Evolutionary conservation across 2,329 filamentous ascomycete genomes (phyloP), one percentile per base, ranked within the genome.

Genomic region (Fusarium sp.): DNA sequence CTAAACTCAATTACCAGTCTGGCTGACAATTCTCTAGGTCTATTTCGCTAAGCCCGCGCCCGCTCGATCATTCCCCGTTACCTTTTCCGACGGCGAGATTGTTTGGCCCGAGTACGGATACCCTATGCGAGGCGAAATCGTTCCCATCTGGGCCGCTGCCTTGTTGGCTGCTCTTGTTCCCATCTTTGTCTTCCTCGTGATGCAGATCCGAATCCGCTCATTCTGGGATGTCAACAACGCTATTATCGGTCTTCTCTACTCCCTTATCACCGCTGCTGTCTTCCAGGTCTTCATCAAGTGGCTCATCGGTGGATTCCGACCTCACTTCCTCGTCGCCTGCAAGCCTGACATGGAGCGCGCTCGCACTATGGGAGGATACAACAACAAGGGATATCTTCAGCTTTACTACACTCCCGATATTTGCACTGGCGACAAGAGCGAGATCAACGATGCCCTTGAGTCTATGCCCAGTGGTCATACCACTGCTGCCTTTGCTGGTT

Each of bases 271-370:
- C 9, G 90, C 90, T 6, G 89, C 91, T n/a, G 88, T 93, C 53
- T 93, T 94, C 82, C 92, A 94, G 76, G 91, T 93, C 71, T 91
- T 93, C 76, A 75, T 93, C 78, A 94, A 94, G 81, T 91, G 88
- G 86, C 86, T 93, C 44, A 92, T 94, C 69, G 92, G 92, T 17
- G 91, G 91, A 17, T 82, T 92, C 23, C 86, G 91, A n/a, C 91
- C 91, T 2, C 89, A 93, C 78, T 93, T 93, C 82, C 85, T 93
- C 23, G 85, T 84, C 26, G 90, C 92, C 57, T 93, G 91, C 85
- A 87, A 90, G 78, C 92, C 91, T 1, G 78, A 80, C 30, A 30
- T 75, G 13, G 69, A 33, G 41, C 64, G 65, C 14, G 63, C 63
- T 30, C 63, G 63, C 17, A 58, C 37, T 15, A 65, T 65, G 63